Conservation (phyloP, 805 yeast species). For the Candida sithepensis region DNA sequence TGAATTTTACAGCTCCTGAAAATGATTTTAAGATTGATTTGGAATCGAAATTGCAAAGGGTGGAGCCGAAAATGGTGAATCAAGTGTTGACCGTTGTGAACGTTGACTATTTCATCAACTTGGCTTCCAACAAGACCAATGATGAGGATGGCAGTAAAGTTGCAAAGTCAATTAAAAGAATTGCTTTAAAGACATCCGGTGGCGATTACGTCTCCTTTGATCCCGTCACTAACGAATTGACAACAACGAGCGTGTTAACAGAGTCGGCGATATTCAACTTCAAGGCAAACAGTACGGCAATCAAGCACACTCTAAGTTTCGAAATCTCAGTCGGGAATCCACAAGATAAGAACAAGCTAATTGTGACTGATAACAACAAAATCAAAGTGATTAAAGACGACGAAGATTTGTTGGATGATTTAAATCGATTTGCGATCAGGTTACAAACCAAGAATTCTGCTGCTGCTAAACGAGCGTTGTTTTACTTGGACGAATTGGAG, state of each 20-base stretch:
- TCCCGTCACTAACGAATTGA: conserved; percentile 11
- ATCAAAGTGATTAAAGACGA: conserved; percentile 27
- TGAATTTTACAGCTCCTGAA: conserved; percentile 22
- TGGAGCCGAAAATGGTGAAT: conserved; percentile 24
- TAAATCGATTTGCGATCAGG: conserved; percentile 22
- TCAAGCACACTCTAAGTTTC: not conserved
- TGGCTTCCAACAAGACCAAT: conserved; percentile 1
- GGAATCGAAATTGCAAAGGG: conserved; percentile 10
- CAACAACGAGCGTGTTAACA: conserved; percentile 26
- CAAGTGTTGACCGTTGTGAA: conserved; percentile 28
- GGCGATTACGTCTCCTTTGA: conserved; percentile 25
- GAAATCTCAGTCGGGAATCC: conserved; percentile 18
- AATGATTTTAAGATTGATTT: conserved; percentile 4
- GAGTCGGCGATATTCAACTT: conserved; percentile 26
- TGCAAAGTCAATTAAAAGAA: conserved; percentile 3
- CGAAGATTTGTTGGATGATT: conserved; percentile 25
- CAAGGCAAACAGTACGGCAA: not conserved
- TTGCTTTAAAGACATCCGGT: conserved; percentile 23
- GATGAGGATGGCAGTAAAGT: too few species aligned
- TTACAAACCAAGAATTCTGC: conserved; percentile 25
- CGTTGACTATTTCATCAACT: conserved; percentile 18
- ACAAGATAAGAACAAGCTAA: conserved; percentile 15
- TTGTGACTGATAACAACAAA: conserved; percentile 15
- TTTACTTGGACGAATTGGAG: conserved; percentile 5
- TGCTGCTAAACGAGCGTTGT: conserved; percentile 13